phyloP scores from a whole-genome alignment of 2,329 filamentous ascomycete species.

The Claviceps sp. region DNA sequence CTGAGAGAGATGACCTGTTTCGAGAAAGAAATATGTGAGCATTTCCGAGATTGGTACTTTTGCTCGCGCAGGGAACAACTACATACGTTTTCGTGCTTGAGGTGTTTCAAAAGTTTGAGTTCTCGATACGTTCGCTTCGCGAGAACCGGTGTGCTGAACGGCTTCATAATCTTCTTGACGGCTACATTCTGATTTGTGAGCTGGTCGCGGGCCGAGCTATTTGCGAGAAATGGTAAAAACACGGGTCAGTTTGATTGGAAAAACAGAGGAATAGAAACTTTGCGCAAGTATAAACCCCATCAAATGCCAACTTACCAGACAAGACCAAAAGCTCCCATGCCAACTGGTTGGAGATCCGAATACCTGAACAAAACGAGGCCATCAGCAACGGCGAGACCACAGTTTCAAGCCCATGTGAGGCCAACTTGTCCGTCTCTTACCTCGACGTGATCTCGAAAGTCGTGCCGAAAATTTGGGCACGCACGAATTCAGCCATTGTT shows the following conservation, averaged over 20 bases:
- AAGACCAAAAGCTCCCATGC: constrained; percentile 97
- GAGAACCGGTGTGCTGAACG: constrained; percentile 96
- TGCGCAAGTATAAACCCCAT: neutral
- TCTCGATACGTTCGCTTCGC: constrained; percentile 97
- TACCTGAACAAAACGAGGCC: constrained; percentile 45
- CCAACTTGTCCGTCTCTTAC: constrained; percentile 33
- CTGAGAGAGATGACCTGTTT: constrained; percentile 85
- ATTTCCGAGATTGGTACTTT: neutral
- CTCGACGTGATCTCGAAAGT: constrained; percentile 99
- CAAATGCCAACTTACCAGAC: constrained; percentile 59
- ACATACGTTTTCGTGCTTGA: constrained; percentile 86
- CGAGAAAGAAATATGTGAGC: constrained; percentile 5
- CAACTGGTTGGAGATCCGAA: constrained; percentile 93
- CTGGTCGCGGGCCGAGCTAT: constrained; percentile 90
- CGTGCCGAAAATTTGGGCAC: constrained; percentile 97
- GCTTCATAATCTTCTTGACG: constrained; percentile 99
- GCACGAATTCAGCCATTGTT: constrained; percentile 94
- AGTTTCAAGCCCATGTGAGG: neutral
- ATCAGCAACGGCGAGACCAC: neutral
- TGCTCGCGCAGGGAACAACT: neutral
- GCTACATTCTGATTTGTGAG: constrained; percentile 94
- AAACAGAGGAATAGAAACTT: neutral
- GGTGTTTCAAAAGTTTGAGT: constrained; percentile 91
- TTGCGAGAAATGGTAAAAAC: neutral
- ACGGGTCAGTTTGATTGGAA: neutral